Evolutionary conservation across 2,329 filamentous ascomycete species (phyloP).

Genomic region (Ophiostoma populinum): DNA sequence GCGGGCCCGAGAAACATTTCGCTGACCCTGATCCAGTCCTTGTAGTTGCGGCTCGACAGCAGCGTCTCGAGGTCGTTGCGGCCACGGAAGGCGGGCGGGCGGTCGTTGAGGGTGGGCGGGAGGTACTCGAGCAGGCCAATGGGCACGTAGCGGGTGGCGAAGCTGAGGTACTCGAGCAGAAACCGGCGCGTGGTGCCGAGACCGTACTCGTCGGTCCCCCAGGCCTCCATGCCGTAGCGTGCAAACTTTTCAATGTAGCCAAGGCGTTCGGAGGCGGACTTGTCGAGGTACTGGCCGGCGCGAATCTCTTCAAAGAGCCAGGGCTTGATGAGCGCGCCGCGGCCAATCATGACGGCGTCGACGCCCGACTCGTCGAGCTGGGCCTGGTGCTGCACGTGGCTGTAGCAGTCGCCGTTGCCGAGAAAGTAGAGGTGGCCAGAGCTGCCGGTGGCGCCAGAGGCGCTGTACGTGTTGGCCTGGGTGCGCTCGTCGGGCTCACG

Average conservation of each 20-base stretch:
- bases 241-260: constrained; percentile 76
- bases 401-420: constrained; percentile 94
- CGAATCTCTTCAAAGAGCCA: constrained; percentile 98
- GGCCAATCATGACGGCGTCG: constrained; percentile 93
- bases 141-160: constrained; percentile 80
- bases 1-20: constrained; percentile 96
- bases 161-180: constrained; percentile 89
- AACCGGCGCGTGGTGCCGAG: constrained; percentile 83
- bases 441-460: constrained; percentile 35
- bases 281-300: constrained; percentile 84
- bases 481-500: constrained; percentile 60
- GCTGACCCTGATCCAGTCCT: constrained; percentile 98
- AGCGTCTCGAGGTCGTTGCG: constrained; percentile 89
- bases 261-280: constrained; percentile 75
- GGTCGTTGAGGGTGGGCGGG: constrained; percentile 75
- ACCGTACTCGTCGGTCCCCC: constrained; percentile 90
- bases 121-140: constrained; percentile 76
- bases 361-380: constrained; percentile 64
- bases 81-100: constrained; percentile 68
- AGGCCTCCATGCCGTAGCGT: constrained; percentile 78
- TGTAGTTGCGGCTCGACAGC: constrained; percentile 76
- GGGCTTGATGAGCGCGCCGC: constrained; percentile 89
- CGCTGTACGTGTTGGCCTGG: constrained; percentile 42
- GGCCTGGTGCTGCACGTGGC: constrained; percentile 70
- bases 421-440: constrained; percentile 61